Percentiles rank a stretch among this genome's conserved stretches.
Conservation (phyloP, 2,329 filamentous ascomycete species). For the Parastagonospora avenae region DNA sequence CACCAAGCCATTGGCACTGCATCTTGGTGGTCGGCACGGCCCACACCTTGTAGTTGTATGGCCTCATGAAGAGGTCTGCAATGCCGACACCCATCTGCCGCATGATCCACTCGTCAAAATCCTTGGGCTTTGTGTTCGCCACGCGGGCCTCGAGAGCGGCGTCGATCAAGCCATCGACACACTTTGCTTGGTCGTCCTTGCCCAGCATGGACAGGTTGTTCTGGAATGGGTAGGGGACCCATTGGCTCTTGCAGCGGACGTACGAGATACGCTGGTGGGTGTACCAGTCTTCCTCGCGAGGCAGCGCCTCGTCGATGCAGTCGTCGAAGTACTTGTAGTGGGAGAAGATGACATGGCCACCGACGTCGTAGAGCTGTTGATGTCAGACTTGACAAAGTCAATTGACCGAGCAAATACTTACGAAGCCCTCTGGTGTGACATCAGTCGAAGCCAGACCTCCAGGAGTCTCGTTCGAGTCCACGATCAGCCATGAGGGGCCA, state of each 20-base stretch:
- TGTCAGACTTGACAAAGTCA: constrained; percentile 22
- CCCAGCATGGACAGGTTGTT: constrained; percentile 99
- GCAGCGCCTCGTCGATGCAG: constrained; percentile 95
- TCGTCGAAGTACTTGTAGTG: constrained; percentile 99
- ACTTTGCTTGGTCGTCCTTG: constrained; percentile 95
- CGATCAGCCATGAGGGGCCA: constrained; percentile 91
- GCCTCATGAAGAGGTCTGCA: constrained; percentile 96
- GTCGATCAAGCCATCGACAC: constrained; percentile 95
- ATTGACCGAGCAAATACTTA: constrained; percentile 60
- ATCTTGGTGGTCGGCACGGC: constrained; percentile 98
- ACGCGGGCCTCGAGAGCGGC: constrained; percentile 86
- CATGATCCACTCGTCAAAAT: constrained; percentile 98
- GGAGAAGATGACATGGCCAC: constrained; percentile 97
- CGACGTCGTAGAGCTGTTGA: constrained; percentile 89
- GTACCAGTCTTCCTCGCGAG: constrained; percentile 94
- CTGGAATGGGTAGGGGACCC: constrained; percentile 99
- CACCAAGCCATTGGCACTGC: constrained; percentile 98
- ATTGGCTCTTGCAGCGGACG: constrained; percentile 92
- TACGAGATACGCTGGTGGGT: constrained; percentile 98
- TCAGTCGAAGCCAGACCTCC: constrained; percentile 97
- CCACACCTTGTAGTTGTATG: constrained; percentile 99
- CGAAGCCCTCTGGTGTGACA: constrained; percentile 93
- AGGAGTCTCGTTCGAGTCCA: constrained; percentile 88
- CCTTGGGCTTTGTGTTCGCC: constrained; percentile 86
- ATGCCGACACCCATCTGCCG: constrained; percentile 88